These are phyloP conservation scores for Gaultheria prostrata DNA, from an alignment of 148 eudicot species.

Conservation along the genomic window DNA sequence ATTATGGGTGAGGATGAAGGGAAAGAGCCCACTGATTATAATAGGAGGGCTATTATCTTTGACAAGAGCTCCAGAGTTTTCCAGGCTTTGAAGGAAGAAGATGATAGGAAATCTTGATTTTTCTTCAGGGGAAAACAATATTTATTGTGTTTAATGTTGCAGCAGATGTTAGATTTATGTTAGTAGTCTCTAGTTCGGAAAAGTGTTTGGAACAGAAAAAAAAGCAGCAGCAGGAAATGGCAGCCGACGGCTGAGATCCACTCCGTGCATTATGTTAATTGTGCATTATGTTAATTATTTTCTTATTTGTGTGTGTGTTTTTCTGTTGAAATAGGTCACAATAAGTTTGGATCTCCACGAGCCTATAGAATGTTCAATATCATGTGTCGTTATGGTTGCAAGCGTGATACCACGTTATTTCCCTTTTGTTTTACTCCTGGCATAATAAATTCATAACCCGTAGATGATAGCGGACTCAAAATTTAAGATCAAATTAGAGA, in stretches of 20 bases:
- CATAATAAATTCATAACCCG: not conserved
- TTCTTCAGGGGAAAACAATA: not conserved
- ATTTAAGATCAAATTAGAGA: too few species aligned
- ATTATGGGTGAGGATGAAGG: constrained; percentile 80
- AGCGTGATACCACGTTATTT: not conserved
- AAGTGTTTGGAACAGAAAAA: too few species aligned
- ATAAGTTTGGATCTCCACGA: not conserved
- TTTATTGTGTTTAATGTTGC: not conserved
- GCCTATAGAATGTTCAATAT: not conserved
- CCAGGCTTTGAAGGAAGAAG: constrained; percentile 55
- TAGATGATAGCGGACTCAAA: too few species aligned
- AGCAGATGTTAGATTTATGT: not conserved
- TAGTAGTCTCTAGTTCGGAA: too few species aligned
- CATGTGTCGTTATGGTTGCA: not conserved
- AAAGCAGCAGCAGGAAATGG: too few species aligned
- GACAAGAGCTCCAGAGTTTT: constrained; percentile 65
- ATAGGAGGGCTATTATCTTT: constrained; percentile 66
- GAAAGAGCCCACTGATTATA: constrained; percentile 55
- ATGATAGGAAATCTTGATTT: constrained; percentile 8
- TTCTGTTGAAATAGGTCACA: not conserved
- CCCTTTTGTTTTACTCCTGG: not conserved
- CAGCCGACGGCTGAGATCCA: too few species aligned
- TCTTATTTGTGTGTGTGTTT: not conserved
- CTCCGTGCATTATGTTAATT: too few species aligned
- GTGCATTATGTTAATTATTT: not conserved